Base-by-base conservation (phyloP, 306 rosid genomes). In the Cicer yamashitae region DNA sequence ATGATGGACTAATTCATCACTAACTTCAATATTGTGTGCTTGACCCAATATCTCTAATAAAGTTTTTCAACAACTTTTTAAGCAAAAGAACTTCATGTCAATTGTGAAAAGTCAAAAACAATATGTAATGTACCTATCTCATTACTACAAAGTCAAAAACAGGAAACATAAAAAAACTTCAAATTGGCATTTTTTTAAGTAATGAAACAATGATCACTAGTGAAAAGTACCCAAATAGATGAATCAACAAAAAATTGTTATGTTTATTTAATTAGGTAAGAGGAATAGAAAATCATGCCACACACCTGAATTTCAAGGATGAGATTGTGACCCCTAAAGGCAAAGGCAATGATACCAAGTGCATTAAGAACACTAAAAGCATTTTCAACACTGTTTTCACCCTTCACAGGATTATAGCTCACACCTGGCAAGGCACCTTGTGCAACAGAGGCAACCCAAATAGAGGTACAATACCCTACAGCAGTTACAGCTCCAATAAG, bases 261-360 rank as follows among this genome's bases (percentile, higher is more conserved):
- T n/a, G 8, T 40, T 18, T 20, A 41, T 67, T 43, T 40, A 65
- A 44, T 18, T 5, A 43, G 51, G 51, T 64, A 41, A 43, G 38
- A 43, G 37, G 3, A 8, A 65, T 20, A 20, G 0, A 17, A 20
- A 43, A 10, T 17, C 1, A 10, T 13, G 54, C 0, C 1, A 66
- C 40, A 10, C 0, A 86, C 89, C 89, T 86, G 89, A 5, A 86
- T 86, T 79, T 83, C 87, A 52, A 86, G 89, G 79, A 86, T 77
- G 63, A 86, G 87, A 48, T 86, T 86, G 64, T 86, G 89, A 10
- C 89, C 89, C 41, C 89, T 80, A 56, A 86, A 86, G 45, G 85
- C 89, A 77, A 83, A 86, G 71, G 87, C 87, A 77, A 83, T 68
- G 67, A 86, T 83, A 12, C 89, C 89, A 10, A 86, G 71, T 7